phyloP scores from a whole-genome alignment of 306 rosid genomes.

The Castanea sativa region DNA sequence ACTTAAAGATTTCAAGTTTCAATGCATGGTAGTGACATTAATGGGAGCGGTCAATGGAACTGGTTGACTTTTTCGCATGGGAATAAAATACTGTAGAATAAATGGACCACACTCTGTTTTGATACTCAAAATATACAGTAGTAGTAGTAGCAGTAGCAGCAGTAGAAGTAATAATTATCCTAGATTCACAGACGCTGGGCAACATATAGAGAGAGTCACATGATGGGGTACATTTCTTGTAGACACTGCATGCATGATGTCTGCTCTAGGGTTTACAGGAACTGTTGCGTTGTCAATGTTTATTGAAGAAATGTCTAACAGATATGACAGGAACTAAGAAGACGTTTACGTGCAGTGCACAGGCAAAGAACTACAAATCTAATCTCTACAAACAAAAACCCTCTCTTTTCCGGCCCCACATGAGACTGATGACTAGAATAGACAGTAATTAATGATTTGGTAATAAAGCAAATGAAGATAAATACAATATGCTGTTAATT shows the following conservation, averaged over 20 bases:
- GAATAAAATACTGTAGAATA: neutral
- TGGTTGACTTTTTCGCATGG: neutral
- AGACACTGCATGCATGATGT: conserved; percentile 41
- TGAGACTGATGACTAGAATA: neutral
- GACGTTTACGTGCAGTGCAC: conserved; percentile 46
- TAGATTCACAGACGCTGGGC: conserved; percentile 6
- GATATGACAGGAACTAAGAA: conserved; percentile 26
- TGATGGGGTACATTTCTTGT: conserved; percentile 22
- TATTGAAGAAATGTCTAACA: conserved; percentile 34
- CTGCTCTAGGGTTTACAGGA: conserved; percentile 32
- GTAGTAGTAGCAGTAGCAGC: neutral
- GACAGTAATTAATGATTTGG: too few species aligned
- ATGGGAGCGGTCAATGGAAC: neutral
- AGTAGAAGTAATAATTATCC: neutral
- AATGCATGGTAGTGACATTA: neutral
- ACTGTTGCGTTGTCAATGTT: conserved; percentile 10
- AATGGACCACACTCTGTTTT: neutral
- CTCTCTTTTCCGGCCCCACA: conserved; percentile 18
- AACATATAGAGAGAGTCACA: conserved; percentile 7
- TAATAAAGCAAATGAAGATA: too few species aligned
- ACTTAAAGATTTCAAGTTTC: neutral
- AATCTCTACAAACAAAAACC: conserved; percentile 9
- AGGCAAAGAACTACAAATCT: conserved; percentile 2
- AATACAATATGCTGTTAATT: too few species aligned
- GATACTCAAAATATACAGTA: neutral